These are phyloP conservation scores for Botrytis byssoidea DNA, from an alignment of 2,329 filamentous ascomycete genomes.

Conservation along the genomic window DNA sequence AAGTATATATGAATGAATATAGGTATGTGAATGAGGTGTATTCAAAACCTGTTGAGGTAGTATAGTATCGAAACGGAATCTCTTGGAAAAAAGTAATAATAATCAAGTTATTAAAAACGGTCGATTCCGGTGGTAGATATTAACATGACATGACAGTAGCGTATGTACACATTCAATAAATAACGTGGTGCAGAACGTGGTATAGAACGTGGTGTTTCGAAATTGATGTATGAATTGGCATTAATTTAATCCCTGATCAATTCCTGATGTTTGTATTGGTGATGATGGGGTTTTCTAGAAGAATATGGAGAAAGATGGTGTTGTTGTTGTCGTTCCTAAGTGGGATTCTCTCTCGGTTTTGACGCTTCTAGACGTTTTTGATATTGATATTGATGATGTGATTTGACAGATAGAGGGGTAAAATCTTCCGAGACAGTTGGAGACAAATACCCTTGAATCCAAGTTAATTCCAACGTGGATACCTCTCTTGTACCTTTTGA, in stretches of 20 bases:
- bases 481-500: not conserved
- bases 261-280: not conserved
- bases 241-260: conserved; percentile 15
- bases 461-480: not conserved
- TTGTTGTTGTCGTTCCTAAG: conserved; percentile 3
- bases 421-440: not conserved
- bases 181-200: conserved; percentile 21
- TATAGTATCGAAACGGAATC: conserved; percentile 7
- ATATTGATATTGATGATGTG: conserved; percentile 1
- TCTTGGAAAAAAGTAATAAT: conserved; percentile 22
- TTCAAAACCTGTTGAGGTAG: conserved; percentile 1
- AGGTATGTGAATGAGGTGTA: conserved; percentile 5
- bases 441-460: not conserved
- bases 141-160: conserved; percentile 24
- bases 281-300: not conserved
- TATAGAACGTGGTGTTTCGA: conserved; percentile 25
- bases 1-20: not conserved
- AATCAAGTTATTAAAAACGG: conserved; percentile 19
- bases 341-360: not conserved
- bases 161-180: conserved; percentile 18
- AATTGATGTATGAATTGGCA: conserved; percentile 25
- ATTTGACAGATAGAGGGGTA: conserved; percentile 12
- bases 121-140: conserved; percentile 23
- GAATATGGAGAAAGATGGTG: conserved; percentile 4
- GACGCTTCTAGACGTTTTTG: not conserved